Conservation (phyloP, 139 green algal species). For the Chlamydomonas eustigma region DNA sequence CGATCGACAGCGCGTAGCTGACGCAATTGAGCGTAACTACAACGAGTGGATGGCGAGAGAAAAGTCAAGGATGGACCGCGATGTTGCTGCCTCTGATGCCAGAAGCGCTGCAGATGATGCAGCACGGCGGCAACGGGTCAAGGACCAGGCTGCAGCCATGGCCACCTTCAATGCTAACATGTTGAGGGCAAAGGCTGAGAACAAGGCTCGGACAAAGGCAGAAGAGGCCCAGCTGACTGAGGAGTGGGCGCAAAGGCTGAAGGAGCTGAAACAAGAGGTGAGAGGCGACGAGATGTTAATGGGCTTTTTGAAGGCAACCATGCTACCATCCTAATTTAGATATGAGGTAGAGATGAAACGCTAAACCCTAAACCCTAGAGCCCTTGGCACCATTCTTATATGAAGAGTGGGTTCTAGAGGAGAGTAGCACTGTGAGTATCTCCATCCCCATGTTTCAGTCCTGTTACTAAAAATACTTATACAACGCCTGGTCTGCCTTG, state of each 20-base stretch:
- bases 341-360: no score
- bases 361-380: background rate
- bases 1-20: slow-evolving; percentile 34
- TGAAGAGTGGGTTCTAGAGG: no score
- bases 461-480: background rate
- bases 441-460: background rate
- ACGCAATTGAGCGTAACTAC: slow-evolving; percentile 42
- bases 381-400: no score
- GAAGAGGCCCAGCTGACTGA: slow-evolving; percentile 40
- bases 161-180: background rate
- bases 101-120: background rate
- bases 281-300: background rate
- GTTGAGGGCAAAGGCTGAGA: background rate
- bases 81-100: slow-evolving; percentile 18
- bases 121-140: slow-evolving; percentile 1
- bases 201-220: background rate
- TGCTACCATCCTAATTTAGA: background rate
- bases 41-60: slow-evolving; percentile 29
- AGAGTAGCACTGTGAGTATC: no score
- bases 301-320: background rate
- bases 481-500: background rate
- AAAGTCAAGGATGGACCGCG: slow-evolving; percentile 27
- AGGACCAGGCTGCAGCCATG: background rate
- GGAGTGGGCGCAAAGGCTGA: slow-evolving; percentile 42
- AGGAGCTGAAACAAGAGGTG: slow-evolving; percentile 48